These are phyloP conservation scores for Marsdenia floribunda DNA, from an alignment of 257 asterid species.

Conservation along the genomic window DNA sequence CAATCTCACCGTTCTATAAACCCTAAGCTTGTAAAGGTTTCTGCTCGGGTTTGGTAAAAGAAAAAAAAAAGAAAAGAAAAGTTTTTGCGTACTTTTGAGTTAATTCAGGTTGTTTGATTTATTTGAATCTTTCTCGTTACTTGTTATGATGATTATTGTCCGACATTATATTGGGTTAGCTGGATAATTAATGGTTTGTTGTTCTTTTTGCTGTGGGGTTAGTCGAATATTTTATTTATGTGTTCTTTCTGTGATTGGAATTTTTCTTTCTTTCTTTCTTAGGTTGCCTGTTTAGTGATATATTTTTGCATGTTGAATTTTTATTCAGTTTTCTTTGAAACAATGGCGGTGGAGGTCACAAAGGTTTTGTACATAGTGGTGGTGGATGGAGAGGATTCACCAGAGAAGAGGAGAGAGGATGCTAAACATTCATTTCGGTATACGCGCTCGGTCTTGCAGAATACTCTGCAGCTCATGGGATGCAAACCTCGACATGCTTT, in stretches of 20 bases:
- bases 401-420: constrained; percentile 25
- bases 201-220: neutral
- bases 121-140: neutral
- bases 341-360: constrained; percentile 61
- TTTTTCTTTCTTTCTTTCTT: neutral
- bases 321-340: constrained; percentile 9
- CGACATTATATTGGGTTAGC: constrained; percentile 11
- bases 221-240: neutral
- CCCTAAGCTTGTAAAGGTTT: constrained; percentile 11
- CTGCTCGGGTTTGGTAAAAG: neutral
- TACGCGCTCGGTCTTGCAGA: constrained; percentile 90
- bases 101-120: constrained; percentile 11
- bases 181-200: neutral
- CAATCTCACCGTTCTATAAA: constrained; percentile 16
- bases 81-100: constrained; percentile 3
- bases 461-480: constrained; percentile 96
- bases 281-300: neutral
- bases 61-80: neutral
- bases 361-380: constrained; percentile 81
- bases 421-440: constrained; percentile 64
- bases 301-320: constrained; percentile 11
- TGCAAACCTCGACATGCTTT: constrained; percentile 97
- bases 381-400: constrained; percentile 38
- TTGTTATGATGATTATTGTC: neutral
- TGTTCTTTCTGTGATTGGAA: neutral